These are phyloP conservation scores for Pelargonium nanum DNA, from an alignment of 345 rosid species.

Conservation along the genomic window DNA sequence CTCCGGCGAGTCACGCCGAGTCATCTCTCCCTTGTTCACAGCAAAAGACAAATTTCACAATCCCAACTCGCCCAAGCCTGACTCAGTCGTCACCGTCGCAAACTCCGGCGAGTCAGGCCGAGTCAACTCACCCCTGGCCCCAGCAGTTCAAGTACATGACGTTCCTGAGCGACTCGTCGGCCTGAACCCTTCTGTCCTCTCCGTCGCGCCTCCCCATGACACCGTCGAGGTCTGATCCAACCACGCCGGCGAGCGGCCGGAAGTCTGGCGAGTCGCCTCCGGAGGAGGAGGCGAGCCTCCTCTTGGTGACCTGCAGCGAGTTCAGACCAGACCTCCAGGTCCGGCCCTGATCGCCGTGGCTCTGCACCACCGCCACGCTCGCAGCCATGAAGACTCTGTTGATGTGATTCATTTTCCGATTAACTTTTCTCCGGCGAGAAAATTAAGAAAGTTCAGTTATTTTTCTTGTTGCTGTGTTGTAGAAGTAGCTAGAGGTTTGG, in stretches of 20 bases:
- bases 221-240: slow-evolving; percentile 32
- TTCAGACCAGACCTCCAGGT: neutral
- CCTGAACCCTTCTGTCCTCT: neutral
- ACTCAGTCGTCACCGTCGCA: neutral
- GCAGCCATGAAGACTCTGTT: neutral
- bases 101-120: neutral
- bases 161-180: neutral
- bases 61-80: neutral
- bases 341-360: neutral
- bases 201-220: slow-evolving; percentile 4
- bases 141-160: neutral
- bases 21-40: neutral
- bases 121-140: neutral
- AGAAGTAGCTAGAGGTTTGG: too few species aligned
- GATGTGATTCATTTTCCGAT: neutral
- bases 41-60: neutral
- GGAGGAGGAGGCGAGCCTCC: neutral
- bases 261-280: slow-evolving; percentile 22
- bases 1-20: neutral
- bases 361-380: neutral
- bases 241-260: slow-evolving; percentile 37
- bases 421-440: too few species aligned
- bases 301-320: neutral
- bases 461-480: neutral
- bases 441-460: neutral